Evolutionary conservation across 148 eudicot species (phyloP), one percentile per base, ranked within the genome.

Genomic region (Chenopodium quinoa): DNA sequence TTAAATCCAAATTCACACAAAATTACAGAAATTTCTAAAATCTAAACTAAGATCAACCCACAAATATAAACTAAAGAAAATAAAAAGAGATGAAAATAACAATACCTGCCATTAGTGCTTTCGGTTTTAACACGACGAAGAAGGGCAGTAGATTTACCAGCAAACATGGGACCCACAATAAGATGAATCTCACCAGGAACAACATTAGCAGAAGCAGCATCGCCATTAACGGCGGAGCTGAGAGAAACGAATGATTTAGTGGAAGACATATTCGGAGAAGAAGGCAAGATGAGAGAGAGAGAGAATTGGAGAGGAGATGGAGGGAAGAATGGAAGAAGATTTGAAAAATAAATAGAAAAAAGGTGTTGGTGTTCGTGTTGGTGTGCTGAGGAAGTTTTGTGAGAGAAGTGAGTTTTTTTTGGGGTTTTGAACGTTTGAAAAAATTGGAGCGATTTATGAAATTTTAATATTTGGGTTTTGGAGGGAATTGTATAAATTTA

Each of bases 161-260:
- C 92, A 73, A 92, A 91, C 97, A 91, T 95, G 46, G 97, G 97
- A 4, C 94, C 98, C 29, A 93, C 86, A 13, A 95, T 93, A 58
- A 95, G 95, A 63, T 95, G 99, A 70, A 95, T 88, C 87, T 95
- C 97, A 0, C 99, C 97, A 25, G 88, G 32, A 22, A 78, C 67
- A 5, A 75, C 32, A 11, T 4, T 27, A 60, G 7, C 7, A 4
- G 62, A 14, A 67, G 2, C 66, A 56, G 73, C 75, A 11, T 31
- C 34, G 10, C 65, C 40, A 47, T 73, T 14, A 31, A 62, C 67
- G 13, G 67, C 27, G 16, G 78, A 19, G 76, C 31, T 73, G 7
- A 77, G 31, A 0, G 84, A 13, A 60, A 78, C 20, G 0, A 76
- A 58, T 22, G 84, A 50, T 46, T 69, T 70, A 44, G 75, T 75